phyloP scores from a whole-genome alignment of 768 basidiomycete species.

The Mycena olivaceomarginata region DNA sequence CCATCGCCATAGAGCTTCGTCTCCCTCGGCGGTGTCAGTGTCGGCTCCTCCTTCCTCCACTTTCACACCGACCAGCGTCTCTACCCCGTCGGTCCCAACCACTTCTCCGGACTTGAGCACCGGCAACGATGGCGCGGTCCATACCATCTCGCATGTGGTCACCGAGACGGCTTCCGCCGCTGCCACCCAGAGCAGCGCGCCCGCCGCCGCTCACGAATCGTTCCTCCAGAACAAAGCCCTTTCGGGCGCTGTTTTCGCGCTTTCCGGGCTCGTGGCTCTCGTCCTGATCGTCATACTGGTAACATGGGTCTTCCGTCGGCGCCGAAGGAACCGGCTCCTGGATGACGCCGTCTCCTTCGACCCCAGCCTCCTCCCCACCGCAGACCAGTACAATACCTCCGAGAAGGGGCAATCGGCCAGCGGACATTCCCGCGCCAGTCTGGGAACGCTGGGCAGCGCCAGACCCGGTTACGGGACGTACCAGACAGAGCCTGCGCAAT shows the following conservation, averaged over 20 bases:
- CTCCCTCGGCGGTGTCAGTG: not conserved
- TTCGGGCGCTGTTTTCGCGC: slow-evolving; percentile 74
- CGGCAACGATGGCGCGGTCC: slow-evolving; percentile 50
- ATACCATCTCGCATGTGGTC: slow-evolving; percentile 54
- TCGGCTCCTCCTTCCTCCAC: slow-evolving; percentile 36
- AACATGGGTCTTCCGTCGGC: slow-evolving; percentile 71
- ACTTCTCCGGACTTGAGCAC: slow-evolving; percentile 42
- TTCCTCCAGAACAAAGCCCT: slow-evolving; percentile 83
- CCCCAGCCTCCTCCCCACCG: slow-evolving; percentile 53
- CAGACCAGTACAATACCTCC: slow-evolving; percentile 51
- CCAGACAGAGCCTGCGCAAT: slow-evolving; percentile 16
- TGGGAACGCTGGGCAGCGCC: slow-evolving; percentile 21
- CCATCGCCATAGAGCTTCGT: slow-evolving; percentile 5
- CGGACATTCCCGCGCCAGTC: slow-evolving; percentile 4
- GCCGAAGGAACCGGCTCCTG: slow-evolving; percentile 61
- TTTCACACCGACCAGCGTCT: slow-evolving; percentile 34
- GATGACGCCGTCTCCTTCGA: slow-evolving; percentile 74
- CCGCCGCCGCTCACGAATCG: slow-evolving; percentile 47
- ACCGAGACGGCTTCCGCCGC: slow-evolving; percentile 50
- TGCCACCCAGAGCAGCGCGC: slow-evolving; percentile 37
- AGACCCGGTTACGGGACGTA: slow-evolving; percentile 23
- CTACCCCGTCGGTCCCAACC: slow-evolving; percentile 42
- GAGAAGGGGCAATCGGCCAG: slow-evolving; percentile 48
- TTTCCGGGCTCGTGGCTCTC: slow-evolving; percentile 70
- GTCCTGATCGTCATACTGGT: slow-evolving; percentile 64